A percentile compares a stretch with the other conserved stretches of the same genome.
These are phyloP conservation scores for Cymbopogon flexuosus DNA, from an alignment of 202 grass and related monocot genomes.

Conservation along the genomic window DNA sequence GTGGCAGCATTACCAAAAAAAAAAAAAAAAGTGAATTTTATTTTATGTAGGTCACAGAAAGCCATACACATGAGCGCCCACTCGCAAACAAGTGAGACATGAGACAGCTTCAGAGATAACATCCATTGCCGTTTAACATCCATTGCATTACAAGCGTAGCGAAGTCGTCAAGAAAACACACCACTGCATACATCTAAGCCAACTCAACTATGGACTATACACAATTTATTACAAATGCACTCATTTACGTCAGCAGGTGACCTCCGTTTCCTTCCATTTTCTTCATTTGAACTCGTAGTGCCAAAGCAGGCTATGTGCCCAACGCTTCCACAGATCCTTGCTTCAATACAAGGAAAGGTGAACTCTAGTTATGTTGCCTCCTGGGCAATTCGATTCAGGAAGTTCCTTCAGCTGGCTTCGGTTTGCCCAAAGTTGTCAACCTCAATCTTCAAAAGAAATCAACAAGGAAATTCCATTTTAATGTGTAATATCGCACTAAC, in stretches of 20 bases:
- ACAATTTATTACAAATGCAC: neutral
- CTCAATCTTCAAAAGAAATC: slow-evolving; percentile 51
- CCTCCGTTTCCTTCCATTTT: neutral
- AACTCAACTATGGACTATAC: neutral
- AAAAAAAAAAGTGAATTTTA: too few species aligned
- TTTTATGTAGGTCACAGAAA: too few species aligned
- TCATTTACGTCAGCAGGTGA: neutral
- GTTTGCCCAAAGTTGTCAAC: slow-evolving; percentile 60
- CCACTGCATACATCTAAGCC: neutral
- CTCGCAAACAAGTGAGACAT: neutral
- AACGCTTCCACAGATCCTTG: neutral
- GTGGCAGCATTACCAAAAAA: too few species aligned
- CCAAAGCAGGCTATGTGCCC: neutral
- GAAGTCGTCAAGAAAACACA: neutral
- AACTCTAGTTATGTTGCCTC: neutral
- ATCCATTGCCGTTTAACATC: neutral
- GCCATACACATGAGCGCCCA: neutral
- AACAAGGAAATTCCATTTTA: neutral
- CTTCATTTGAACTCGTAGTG: neutral
- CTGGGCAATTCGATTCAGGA: slow-evolving; percentile 10
- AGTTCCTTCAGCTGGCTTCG: slow-evolving; percentile 41
- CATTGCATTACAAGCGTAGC: neutral
- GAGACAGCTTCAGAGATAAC: neutral
- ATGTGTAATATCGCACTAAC: neutral
- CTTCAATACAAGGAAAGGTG: neutral